Base-by-base conservation (phyloP, 306 rosid genomes). In the Citrullus colocynthis region DNA sequence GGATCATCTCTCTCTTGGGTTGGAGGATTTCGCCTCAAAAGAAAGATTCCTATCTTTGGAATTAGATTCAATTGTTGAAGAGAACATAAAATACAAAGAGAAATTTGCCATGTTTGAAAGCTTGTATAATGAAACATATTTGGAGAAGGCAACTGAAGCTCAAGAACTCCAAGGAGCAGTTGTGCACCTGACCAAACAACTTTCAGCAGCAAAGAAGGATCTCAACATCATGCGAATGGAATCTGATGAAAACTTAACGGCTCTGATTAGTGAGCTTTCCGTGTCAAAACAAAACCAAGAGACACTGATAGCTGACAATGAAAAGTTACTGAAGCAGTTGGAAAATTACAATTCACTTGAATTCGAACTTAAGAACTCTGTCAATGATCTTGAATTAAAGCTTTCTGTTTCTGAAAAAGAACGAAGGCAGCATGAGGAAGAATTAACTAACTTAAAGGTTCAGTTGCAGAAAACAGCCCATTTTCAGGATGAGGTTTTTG, bases 61-160 rank as follows among this genome's bases (percentile, higher is more conserved):
- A 75, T 73, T 86, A 30, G 81, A 82, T 66, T 79, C 80, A 59
- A 81, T 86, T 65, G 78, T 78, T 77, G 85, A 83, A 39, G 86
- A 84, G 60, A 78, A 82, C 82, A 60, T 60, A 62, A 82, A 74
- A 37, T 77, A 82, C 37, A 63, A 80, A 59, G 84, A 82, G 84
- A 78, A 80, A 48, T 41, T 82, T 24, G 41, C 37, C 5, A 32
- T 64, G 69, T 79, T 80, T 74, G 81, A 70, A 42, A 75, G 70
- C 73, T 78, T 81, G 78, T 83, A 75, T 36, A 83, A 75, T 76
- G 61, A 81, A 78, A 78, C 73, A 75, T 80, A 78, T 48, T 66
- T 78, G 75, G 83, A 86, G 78, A 86, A 83, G 82, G 74, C 16
- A 21, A 65, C 42, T 57, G 86, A 83, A 76, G 89, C 64, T 70